A percentile compares a stretch with the other conserved stretches of the same genome.
Conservation (phyloP, 2,329 filamentous ascomycete species). For the Penicillium hordei region DNA sequence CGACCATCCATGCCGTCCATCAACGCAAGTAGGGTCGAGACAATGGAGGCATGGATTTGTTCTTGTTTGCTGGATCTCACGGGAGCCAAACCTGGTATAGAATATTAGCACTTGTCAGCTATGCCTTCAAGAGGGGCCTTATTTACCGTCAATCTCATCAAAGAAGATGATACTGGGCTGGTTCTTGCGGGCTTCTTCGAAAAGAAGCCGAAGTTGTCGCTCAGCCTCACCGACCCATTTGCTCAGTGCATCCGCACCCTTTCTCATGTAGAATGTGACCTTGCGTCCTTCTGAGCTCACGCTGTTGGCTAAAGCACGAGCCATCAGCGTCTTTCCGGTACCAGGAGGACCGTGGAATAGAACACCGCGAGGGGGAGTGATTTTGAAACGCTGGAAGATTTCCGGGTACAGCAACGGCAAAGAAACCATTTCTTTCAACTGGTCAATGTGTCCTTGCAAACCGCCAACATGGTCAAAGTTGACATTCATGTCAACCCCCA, state of each 20-base stretch:
- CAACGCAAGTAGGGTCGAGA: slow-evolving; percentile 85
- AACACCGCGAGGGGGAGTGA: slow-evolving; percentile 91
- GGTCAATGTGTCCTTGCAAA: slow-evolving; percentile 88
- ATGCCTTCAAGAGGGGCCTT: background rate
- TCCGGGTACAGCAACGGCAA: slow-evolving; percentile 92
- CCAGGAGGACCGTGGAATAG: slow-evolving; percentile 95
- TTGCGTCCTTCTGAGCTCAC: slow-evolving; percentile 86
- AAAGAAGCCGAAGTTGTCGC: slow-evolving; percentile 86
- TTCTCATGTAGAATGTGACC: slow-evolving; percentile 99
- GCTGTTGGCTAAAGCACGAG: slow-evolving; percentile 86
- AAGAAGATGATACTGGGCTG: slow-evolving; percentile 99
- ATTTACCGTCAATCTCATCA: slow-evolving; percentile 88
- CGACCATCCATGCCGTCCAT: slow-evolving; percentile 99
- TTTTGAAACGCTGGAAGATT: slow-evolving; percentile 85
- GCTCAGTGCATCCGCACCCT: slow-evolving; percentile 93
- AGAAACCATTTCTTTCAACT: slow-evolving; percentile 98
- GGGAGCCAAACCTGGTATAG: slow-evolving; percentile 66
- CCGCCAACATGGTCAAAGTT: slow-evolving; percentile 95
- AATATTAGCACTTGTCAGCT: slow-evolving; percentile 11
- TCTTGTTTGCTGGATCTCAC: slow-evolving; percentile 98
- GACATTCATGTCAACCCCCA: slow-evolving; percentile 88
- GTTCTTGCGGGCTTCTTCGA: slow-evolving; percentile 91
- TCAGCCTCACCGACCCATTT: slow-evolving; percentile 99
- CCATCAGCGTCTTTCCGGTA: slow-evolving; percentile 96
- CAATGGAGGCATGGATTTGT: slow-evolving; percentile 97